Evolutionary conservation across 2,329 filamentous ascomycete species (phyloP).

Genomic region (Penicillium sp.): DNA sequence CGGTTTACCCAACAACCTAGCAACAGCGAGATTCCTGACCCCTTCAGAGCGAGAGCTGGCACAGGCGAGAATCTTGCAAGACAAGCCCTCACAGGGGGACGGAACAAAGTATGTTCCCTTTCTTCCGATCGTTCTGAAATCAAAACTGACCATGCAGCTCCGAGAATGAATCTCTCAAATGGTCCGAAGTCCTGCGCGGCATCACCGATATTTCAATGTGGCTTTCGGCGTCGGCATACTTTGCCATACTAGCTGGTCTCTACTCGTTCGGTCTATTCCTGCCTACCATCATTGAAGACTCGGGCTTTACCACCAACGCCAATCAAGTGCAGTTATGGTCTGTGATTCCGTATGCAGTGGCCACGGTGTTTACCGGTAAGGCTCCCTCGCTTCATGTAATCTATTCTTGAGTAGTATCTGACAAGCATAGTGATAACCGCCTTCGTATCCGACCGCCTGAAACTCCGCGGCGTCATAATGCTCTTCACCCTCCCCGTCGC

Average conservation of each 20-base stretch:
- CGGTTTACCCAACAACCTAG: slow-evolving; percentile 54
- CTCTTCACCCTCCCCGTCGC: slow-evolving; percentile 60
- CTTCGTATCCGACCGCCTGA: slow-evolving; percentile 58
- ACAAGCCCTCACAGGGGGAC: slow-evolving; percentile 26
- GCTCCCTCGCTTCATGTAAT: no score
- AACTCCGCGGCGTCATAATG: slow-evolving; percentile 59
- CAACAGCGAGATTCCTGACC: slow-evolving; percentile 53
- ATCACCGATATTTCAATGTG: slow-evolving; percentile 59
- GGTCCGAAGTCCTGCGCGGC: slow-evolving; percentile 61
- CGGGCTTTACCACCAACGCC: slow-evolving; percentile 51
- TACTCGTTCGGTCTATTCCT: slow-evolving; percentile 65
- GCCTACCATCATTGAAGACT: slow-evolving; percentile 61
- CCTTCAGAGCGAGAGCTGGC: slow-evolving; percentile 51
- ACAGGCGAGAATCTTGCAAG: slow-evolving; percentile 41
- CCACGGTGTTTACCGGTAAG: slow-evolving; percentile 51
- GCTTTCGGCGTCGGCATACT: slow-evolving; percentile 61
- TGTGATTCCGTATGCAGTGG: slow-evolving; percentile 61
- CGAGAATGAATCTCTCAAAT: slow-evolving; percentile 50
- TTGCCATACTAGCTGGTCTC: slow-evolving; percentile 54
- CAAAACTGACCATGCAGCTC: slow-evolving; percentile 3
- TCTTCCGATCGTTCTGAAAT: not conserved
- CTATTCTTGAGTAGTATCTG: no score
- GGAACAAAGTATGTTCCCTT: slow-evolving; percentile 18
- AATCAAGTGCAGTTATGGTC: slow-evolving; percentile 61
- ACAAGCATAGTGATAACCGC: slow-evolving; percentile 33